These are phyloP conservation scores for Crithidia expoeki DNA, from an alignment of 208 protist species.

Conservation along the genomic window DNA sequence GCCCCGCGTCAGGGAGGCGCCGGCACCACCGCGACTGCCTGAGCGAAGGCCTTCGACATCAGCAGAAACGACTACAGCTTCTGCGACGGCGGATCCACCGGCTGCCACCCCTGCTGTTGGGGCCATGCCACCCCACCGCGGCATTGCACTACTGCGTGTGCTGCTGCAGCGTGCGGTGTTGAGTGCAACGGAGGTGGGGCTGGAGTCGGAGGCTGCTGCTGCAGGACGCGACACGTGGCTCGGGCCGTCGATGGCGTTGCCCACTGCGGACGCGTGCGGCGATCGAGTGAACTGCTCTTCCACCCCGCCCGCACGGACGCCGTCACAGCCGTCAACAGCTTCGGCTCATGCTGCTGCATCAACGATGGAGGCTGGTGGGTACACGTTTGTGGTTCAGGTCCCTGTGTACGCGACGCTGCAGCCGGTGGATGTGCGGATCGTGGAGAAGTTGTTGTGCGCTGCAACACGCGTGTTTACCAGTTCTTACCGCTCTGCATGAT, in stretches of 20 bases:
- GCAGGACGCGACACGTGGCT: not conserved
- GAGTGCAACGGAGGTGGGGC: slow-evolving; percentile 20
- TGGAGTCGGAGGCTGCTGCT: slow-evolving; percentile 15
- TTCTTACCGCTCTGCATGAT: not conserved
- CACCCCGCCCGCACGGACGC: not conserved
- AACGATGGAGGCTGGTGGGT: not conserved
- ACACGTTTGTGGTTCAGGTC: slow-evolving; percentile 24
- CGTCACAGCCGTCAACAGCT: not conserved
- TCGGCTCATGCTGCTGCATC: not conserved
- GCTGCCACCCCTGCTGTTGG: not conserved
- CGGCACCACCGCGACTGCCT: not conserved
- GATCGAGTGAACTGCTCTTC: not conserved
- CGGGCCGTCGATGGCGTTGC: not conserved
- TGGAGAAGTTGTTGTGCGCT: slow-evolving; percentile 23
- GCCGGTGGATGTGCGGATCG: slow-evolving; percentile 11
- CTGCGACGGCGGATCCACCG: no score
- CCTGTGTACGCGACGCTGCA: slow-evolving; percentile 26
- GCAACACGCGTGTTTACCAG: slow-evolving; percentile 39
- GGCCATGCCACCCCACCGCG: slow-evolving; percentile 28
- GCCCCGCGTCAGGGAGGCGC: not conserved
- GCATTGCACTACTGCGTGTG: slow-evolving; percentile 52
- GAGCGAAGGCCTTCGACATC: not conserved
- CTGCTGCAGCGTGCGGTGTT: slow-evolving; percentile 59
- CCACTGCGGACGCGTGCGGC: not conserved
- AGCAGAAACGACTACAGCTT: no score